These are phyloP conservation scores for Calamus simplicifolius DNA, from an alignment of 176 grass and related monocot species.

Conservation along the genomic window DNA sequence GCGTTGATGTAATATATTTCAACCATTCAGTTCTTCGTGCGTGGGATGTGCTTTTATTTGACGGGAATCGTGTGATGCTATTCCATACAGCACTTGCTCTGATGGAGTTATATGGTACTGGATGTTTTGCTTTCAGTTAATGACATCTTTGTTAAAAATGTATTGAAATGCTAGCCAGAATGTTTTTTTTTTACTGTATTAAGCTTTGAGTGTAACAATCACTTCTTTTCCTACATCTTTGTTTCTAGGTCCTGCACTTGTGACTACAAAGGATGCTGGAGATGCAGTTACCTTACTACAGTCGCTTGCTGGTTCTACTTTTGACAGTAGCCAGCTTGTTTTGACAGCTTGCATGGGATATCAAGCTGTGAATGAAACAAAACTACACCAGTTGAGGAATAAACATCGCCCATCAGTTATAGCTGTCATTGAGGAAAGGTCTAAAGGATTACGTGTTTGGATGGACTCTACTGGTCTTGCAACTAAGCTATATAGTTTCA, in stretches of 20 bases:
- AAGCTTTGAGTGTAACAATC: no score
- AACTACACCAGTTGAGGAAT: conserved; percentile 63
- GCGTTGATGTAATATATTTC: conserved; percentile 9
- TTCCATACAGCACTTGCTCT: conserved; percentile 83
- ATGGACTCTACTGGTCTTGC: conserved; percentile 72
- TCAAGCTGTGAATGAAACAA: conserved; percentile 66
- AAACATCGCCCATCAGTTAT: conserved; percentile 91
- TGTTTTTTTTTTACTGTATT: no score
- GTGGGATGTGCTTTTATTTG: conserved; percentile 96
- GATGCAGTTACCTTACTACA: conserved; percentile 95
- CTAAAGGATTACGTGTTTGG: conserved; percentile 56
- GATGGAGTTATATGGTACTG: conserved; percentile 98
- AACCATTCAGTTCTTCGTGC: conserved; percentile 90
- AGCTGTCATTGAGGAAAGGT: conserved; percentile 83
- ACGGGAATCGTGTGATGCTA: conserved; percentile 85
- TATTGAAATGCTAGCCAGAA: no score
- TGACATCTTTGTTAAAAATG: no score
- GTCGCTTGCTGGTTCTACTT: conserved; percentile 89
- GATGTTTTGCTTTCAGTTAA: background rate
- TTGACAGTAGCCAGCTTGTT: conserved; percentile 97
- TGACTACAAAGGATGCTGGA: conserved; percentile 92
- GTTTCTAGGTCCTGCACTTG: conserved; percentile 87
- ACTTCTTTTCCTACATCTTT: background rate
- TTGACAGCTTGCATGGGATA: conserved; percentile 97
- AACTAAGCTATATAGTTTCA: conserved; percentile 79